phyloP scores from a whole-genome alignment of 345 rosid species.

The Raphanus sativus region DNA sequence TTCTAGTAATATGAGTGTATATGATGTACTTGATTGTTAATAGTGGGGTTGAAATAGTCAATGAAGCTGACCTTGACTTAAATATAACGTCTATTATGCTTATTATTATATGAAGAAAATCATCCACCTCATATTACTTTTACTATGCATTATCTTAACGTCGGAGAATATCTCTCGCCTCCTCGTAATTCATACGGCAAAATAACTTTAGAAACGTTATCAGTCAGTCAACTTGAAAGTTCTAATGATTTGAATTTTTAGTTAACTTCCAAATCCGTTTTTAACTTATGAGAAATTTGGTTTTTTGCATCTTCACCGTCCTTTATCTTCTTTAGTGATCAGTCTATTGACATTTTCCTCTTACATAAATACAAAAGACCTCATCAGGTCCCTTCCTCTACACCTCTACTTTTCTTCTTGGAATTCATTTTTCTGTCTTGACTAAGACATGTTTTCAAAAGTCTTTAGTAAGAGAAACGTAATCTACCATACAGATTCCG shows the following conservation, averaged over 20 bases:
- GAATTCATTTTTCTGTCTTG: slow-evolving; percentile 21
- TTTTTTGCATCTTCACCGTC: slow-evolving; percentile 12
- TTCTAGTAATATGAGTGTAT: slow-evolving; percentile 2
- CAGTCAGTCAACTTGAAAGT: neutral
- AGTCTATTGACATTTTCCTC: slow-evolving; percentile 17
- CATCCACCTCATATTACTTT: neutral
- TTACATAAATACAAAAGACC: neutral
- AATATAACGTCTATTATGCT: neutral
- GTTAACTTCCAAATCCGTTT: neutral
- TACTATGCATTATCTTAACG: neutral
- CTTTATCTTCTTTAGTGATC: neutral
- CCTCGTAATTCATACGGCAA: slow-evolving; percentile 5
- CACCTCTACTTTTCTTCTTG: neutral
- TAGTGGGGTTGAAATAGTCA: slow-evolving; percentile 3
- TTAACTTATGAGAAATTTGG: neutral
- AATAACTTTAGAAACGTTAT: neutral
- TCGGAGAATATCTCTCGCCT: neutral
- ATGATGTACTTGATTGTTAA: neutral
- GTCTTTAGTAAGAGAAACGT: slow-evolving; percentile 7
- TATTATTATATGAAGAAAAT: neutral
- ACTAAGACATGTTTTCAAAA: slow-evolving; percentile 22
- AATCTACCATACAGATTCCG: slow-evolving; percentile 20
- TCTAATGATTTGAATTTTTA: slow-evolving; percentile 15
- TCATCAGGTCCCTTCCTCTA: neutral
- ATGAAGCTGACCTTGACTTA: neutral